These are phyloP conservation scores for Acanthamoeba lenticulata DNA, from an alignment of 208 protist genomes.

Conservation along the genomic window DNA sequence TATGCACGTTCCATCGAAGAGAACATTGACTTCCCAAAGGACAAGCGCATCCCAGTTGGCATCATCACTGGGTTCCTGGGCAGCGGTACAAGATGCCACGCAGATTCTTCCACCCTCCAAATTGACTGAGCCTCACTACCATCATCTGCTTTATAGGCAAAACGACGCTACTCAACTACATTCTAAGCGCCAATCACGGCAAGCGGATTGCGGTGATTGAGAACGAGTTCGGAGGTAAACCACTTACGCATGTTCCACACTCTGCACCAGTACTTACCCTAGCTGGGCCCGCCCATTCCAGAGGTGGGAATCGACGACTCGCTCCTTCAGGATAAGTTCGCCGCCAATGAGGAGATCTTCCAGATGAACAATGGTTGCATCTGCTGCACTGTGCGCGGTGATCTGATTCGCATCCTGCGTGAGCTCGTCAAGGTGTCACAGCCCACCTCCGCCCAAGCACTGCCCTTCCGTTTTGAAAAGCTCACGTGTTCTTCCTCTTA, in stretches of 20 bases:
- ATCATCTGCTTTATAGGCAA: slow-evolving; percentile 33
- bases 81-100: slow-evolving; percentile 38
- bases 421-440: neutral
- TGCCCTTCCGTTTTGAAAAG: too few relatives aligned
- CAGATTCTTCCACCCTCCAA: neutral
- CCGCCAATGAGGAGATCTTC: slow-evolving; percentile 49
- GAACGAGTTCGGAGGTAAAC: slow-evolving; percentile 79
- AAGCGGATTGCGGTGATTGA: slow-evolving; percentile 80
- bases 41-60: slow-evolving; percentile 71
- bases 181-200: slow-evolving; percentile 78
- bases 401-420: slow-evolving; percentile 65
- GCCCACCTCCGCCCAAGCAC: neutral
- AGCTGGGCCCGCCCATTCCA: neutral
- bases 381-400: slow-evolving; percentile 69
- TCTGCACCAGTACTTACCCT: neutral
- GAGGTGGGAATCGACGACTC: slow-evolving; percentile 28
- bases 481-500: too few relatives aligned
- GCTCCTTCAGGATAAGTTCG: slow-evolving; percentile 14
- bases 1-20: neutral
- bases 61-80: slow-evolving; percentile 80
- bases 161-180: slow-evolving; percentile 80
- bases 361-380: slow-evolving; percentile 68
- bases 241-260: too few relatives aligned
- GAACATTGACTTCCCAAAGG: slow-evolving; percentile 37
- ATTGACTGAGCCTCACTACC: neutral